Evolutionary conservation across 768 basidiomycete species (phyloP).

Genomic region (Dentipellis sp.): DNA sequence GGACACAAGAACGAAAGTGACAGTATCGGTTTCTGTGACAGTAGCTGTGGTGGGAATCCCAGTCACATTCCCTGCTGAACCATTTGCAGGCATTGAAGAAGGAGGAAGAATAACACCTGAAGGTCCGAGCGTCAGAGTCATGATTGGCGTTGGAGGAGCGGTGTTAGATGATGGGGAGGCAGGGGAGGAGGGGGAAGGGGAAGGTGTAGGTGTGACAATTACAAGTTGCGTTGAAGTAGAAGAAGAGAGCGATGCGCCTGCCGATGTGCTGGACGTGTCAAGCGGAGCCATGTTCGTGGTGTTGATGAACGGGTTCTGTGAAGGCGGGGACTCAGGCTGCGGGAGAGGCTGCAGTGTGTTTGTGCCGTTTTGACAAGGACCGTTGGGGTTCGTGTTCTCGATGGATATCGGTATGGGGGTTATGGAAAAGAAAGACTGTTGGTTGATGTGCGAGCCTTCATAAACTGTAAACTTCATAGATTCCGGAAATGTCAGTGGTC

Average conservation of each 20-base stretch:
- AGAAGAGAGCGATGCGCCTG: background rate
- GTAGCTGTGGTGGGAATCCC: background rate
- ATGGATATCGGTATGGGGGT: slow-evolving; percentile 27
- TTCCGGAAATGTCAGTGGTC: background rate
- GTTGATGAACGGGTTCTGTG: slow-evolving; percentile 19
- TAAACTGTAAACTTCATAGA: slow-evolving; percentile 37
- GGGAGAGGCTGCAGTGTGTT: slow-evolving; percentile 18
- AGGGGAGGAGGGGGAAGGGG: background rate
- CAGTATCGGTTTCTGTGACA: background rate
- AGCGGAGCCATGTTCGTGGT: slow-evolving; percentile 1
- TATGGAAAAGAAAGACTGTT: slow-evolving; percentile 29
- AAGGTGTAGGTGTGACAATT: background rate
- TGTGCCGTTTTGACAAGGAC: slow-evolving; percentile 15
- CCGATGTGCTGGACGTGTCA: background rate
- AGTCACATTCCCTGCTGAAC: background rate
- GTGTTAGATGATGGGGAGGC: background rate
- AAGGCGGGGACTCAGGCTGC: slow-evolving; percentile 15
- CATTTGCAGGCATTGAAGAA: background rate
- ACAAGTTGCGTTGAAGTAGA: background rate
- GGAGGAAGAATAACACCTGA: slow-evolving; percentile 2
- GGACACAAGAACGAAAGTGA: background rate
- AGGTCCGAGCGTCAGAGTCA: slow-evolving; percentile 2
- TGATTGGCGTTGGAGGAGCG: background rate
- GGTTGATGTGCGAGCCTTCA: slow-evolving; percentile 32
- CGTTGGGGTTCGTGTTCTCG: slow-evolving; percentile 10